These are phyloP conservation scores for Suillus weaverae DNA, from an alignment of 768 basidiomycete species.

Conservation along the genomic window DNA sequence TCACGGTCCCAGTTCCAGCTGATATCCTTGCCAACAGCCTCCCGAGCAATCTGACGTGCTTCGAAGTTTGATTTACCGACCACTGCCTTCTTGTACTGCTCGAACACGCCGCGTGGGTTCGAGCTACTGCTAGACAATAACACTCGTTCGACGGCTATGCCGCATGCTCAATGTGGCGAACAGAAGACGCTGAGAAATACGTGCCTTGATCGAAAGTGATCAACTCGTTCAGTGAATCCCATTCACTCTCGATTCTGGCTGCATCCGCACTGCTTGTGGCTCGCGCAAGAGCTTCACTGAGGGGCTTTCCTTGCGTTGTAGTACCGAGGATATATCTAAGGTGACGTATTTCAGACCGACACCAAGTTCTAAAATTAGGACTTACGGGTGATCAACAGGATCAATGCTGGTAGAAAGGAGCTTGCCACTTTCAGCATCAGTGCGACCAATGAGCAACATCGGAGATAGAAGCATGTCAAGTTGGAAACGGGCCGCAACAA, in stretches of 20 bases:
- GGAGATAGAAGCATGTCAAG: slow-evolving; percentile 87
- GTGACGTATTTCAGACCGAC: not conserved
- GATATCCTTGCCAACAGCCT: slow-evolving; percentile 62
- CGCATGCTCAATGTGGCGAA: not conserved
- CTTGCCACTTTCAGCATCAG: slow-evolving; percentile 86
- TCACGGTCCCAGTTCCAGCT: slow-evolving; percentile 88
- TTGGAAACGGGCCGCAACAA: slow-evolving; percentile 86
- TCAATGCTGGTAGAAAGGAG: slow-evolving; percentile 86
- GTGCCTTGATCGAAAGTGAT: slow-evolving; percentile 85
- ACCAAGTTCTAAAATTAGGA: slow-evolving; percentile 15
- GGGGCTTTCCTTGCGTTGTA: slow-evolving; percentile 44
- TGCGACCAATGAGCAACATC: slow-evolving; percentile 88
- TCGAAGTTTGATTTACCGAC: slow-evolving; percentile 70
- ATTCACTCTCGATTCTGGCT: slow-evolving; percentile 71
- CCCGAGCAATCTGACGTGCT: slow-evolving; percentile 69
- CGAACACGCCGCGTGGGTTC: slow-evolving; percentile 43
- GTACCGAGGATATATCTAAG: slow-evolving; percentile 68
- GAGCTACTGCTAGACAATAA: slow-evolving; percentile 22
- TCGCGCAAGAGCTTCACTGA: slow-evolving; percentile 69
- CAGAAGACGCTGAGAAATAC: slow-evolving; percentile 17
- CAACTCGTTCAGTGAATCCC: slow-evolving; percentile 67
- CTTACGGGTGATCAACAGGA: slow-evolving; percentile 64
- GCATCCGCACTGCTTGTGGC: slow-evolving; percentile 69
- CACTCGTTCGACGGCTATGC: slow-evolving; percentile 24
- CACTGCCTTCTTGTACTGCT: slow-evolving; percentile 58